A percentile compares a stretch with the other conserved stretches of the same genome.
Evolutionary conservation across 352 stramenopile genomes (phyloP).

Genomic region (Globisporangium paddicum): DNA sequence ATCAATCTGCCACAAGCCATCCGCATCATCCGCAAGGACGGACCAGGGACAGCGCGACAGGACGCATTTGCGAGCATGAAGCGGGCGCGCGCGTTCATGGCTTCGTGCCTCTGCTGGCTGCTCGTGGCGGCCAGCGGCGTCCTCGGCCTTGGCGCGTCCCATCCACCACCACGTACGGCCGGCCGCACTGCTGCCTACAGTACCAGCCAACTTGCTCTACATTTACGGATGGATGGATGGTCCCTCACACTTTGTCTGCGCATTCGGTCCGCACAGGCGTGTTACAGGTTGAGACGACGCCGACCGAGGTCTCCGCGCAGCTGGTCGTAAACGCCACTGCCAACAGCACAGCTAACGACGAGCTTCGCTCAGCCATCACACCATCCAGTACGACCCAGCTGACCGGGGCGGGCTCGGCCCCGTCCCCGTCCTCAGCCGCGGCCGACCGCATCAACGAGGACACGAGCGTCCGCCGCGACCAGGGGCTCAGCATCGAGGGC

Average conservation of each 20-base stretch:
- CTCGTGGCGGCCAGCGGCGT: background rate
- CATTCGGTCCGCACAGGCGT: background rate
- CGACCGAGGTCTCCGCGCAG: background rate
- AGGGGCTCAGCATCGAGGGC: background rate
- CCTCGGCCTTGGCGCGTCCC: background rate
- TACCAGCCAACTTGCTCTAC: too few relatives aligned
- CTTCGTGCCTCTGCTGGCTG: constrained; percentile 4
- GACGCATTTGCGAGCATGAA: background rate
- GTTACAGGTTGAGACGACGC: background rate
- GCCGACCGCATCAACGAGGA: background rate
- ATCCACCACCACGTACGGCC: background rate
- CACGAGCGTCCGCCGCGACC: background rate
- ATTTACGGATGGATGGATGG: background rate
- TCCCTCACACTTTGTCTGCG: background rate
- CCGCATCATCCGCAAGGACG: background rate
- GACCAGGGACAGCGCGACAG: background rate
- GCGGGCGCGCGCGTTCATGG: background rate
- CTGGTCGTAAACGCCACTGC: background rate
- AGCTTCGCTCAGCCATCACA: background rate
- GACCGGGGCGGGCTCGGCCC: background rate
- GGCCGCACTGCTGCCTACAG: background rate
- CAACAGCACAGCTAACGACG: background rate
- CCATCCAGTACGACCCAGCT: background rate
- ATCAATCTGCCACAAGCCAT: background rate
- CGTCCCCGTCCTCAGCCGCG: background rate